phyloP scores from a whole-genome alignment of 129 eudicot genomes.

The Glebionis coronaria region DNA sequence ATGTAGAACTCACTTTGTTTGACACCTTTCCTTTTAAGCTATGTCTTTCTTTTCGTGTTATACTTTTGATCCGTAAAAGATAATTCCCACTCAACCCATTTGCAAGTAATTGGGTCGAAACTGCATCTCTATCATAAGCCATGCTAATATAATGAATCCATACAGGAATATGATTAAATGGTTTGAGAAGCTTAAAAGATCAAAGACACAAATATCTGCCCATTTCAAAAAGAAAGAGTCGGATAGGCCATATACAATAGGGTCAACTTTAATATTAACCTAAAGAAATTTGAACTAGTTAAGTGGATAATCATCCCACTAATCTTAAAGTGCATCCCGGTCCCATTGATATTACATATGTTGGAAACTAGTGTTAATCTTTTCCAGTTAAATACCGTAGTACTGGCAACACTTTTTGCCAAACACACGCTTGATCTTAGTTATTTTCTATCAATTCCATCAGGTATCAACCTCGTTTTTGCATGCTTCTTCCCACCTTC shows the following conservation, averaged over 20 bases:
- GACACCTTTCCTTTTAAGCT: too few species aligned
- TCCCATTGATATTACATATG: constrained; percentile 31
- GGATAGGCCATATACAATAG: constrained; percentile 5
- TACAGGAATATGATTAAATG: constrained; percentile 19
- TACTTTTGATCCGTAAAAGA: too few species aligned
- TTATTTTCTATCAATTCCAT: constrained; percentile 27
- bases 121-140: too few species aligned
- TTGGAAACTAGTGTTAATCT: constrained; percentile 17
- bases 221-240: constrained; percentile 14
- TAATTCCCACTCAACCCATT: not conserved
- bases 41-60: too few species aligned
- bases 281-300: constrained; percentile 18
- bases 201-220: constrained; percentile 22
- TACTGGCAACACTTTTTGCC: constrained; percentile 21
- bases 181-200: constrained; percentile 25
- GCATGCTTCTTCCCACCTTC: constrained; percentile 19
- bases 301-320: constrained; percentile 36
- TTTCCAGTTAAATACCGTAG: constrained; percentile 17
- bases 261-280: constrained; percentile 21
- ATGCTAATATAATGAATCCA: constrained; percentile 7
- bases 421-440: constrained; percentile 16
- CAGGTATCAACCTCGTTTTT: constrained; percentile 18
- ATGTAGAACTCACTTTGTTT: too few species aligned
- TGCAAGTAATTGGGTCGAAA: too few species aligned
- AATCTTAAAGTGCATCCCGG: constrained; percentile 17